Evolutionary conservation across 2,329 filamentous ascomycete genomes (phyloP), one percentile per base, ranked within the genome.

Genomic region (Paecilomyces fulvus): DNA sequence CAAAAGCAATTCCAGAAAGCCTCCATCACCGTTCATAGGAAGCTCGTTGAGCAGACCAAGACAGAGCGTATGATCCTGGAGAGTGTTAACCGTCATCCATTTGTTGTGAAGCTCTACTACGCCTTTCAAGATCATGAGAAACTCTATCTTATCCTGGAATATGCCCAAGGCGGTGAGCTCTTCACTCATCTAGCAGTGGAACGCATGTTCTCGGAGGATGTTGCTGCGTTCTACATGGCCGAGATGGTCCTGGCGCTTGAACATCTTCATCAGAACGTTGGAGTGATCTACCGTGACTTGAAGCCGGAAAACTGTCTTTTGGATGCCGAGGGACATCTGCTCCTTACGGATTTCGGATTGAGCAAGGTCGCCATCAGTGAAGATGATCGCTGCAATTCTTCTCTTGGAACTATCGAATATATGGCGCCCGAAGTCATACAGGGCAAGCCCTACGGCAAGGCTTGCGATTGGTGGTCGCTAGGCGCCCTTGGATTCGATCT

Each of bases 1-100:
- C 95, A 99, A 77, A 99, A 99, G 78, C 92, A 97, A 74, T 94
- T 99, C 76, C 94, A 92, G 72, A 99, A 99, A 76, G 94, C 95
- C 0, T 95, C 91, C 8, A 79, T 99, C 54, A 90, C 92, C 0
- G 90, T 99, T 43, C 92, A 96, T 75, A 96, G 96, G 80, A 91
- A 92, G 71, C 83, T 97, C 30, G 85, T 99, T 53, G 92, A 97
- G 75, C 94, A 97, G 77, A 97, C 94, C 56, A 96, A 95, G 80
- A 97, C 92, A 1, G 94, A 99, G 77, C 88, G 94, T 52, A 86
- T 87, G 65, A 96, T 99, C 55, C 81, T 99, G 53, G 94, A 99
- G 77, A 95, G 89, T 58, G 90, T 99, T 72, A 97, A 95, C 73
- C 84, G 92, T 31, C 94, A 99, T 72, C 92, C 94, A 0, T 99